These are phyloP conservation scores for Alisma plantagoaquatica DNA, from an alignment of 106 monocot species.

Conservation along the genomic window DNA sequence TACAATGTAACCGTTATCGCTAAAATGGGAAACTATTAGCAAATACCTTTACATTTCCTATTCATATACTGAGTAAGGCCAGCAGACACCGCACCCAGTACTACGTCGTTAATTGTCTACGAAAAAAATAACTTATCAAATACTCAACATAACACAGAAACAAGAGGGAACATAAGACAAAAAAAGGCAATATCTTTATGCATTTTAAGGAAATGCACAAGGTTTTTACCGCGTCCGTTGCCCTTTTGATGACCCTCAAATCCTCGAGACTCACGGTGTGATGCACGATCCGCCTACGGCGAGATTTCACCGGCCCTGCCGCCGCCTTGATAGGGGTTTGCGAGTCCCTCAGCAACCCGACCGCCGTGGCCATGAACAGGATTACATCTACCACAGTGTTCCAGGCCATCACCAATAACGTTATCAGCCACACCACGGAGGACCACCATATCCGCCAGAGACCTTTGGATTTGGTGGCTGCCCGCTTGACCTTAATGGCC, in stretches of 20 bases:
- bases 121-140: neutral
- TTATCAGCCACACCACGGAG: too few species aligned
- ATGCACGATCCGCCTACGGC: slow-evolving; percentile 51
- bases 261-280: slow-evolving; percentile 42
- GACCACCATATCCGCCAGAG: neutral
- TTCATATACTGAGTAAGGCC: slow-evolving; percentile 53
- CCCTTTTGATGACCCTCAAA: slow-evolving; percentile 41
- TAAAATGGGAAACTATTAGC: too few species aligned
- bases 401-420: slow-evolving; percentile 31
- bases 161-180: too few species aligned
- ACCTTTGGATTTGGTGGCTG: neutral
- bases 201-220: neutral
- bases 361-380: slow-evolving; percentile 23
- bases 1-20: too few species aligned
- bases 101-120: slow-evolving; percentile 89
- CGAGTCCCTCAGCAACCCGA: slow-evolving; percentile 38
- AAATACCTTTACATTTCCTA: too few species aligned
- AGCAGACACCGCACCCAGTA: slow-evolving; percentile 50
- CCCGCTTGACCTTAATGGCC: too few species aligned
- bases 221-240: slow-evolving; percentile 35
- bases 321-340: slow-evolving; percentile 43
- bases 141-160: too few species aligned
- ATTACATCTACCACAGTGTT: slow-evolving; percentile 46
- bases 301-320: slow-evolving; percentile 23
- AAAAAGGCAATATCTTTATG: slow-evolving; percentile 1